Percentiles rank a stretch among this genome's conserved stretches.
Evolutionary conservation across 2,329 filamentous ascomycete genomes (phyloP).

Genomic region (Clonostachys sp.): DNA sequence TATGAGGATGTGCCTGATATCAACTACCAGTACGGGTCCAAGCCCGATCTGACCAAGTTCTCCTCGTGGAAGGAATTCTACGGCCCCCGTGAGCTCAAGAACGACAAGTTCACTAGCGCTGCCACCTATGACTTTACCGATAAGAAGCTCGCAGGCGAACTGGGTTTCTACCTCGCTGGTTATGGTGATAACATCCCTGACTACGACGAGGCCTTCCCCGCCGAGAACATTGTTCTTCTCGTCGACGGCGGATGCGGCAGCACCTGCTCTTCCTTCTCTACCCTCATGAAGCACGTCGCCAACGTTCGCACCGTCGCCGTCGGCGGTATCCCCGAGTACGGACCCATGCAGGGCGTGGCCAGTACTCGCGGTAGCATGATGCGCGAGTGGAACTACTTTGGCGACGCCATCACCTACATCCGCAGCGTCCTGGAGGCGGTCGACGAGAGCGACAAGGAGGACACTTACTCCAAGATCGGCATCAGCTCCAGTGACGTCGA

Average conservation of each 20-base stretch:
- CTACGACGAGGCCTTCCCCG: conserved; percentile 18
- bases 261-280: conserved; percentile 54
- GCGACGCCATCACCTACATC: background rate
- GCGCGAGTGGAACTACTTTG: background rate
- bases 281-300: conserved; percentile 44
- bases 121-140: conserved; percentile 1
- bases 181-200: conserved; percentile 20
- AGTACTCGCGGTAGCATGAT: conserved; percentile 49
- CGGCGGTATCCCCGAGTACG: conserved; percentile 46
- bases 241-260: conserved; percentile 55
- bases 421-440: background rate
- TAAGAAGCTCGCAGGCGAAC: conserved; percentile 29
- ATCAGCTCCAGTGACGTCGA: background rate
- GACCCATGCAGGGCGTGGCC: conserved; percentile 52
- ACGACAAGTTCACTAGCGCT: background rate
- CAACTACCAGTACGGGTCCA: too few relatives aligned
- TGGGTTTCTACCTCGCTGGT: conserved; percentile 34
- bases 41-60: too few relatives aligned
- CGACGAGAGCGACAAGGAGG: background rate
- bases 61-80: background rate
- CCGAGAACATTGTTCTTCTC: conserved; percentile 34
- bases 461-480: background rate
- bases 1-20: too few relatives aligned
- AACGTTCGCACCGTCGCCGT: conserved; percentile 52
- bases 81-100: background rate